phyloP scores from a whole-genome alignment of 1,284 basidiomycete species.

The Ganoderma boninense region DNA sequence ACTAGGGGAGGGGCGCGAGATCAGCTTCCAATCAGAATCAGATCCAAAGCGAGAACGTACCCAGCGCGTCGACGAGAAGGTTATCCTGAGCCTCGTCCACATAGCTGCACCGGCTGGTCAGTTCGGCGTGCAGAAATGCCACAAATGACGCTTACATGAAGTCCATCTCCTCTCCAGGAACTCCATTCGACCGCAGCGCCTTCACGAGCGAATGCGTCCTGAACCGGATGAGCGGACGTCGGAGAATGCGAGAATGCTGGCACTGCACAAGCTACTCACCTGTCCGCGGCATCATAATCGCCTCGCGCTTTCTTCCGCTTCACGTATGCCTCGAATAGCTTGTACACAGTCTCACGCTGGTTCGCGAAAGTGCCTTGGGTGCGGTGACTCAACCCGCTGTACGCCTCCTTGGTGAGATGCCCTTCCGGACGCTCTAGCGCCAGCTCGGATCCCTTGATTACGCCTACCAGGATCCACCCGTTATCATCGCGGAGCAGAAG shows the following conservation, averaged over 20 bases:
- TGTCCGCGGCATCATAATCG: conserved; percentile 71
- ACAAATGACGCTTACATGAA: conserved; percentile 53
- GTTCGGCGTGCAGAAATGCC: background rate
- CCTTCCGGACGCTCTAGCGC: conserved; percentile 46
- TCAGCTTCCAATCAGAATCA: background rate
- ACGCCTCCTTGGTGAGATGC: conserved; percentile 54
- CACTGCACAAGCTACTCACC: conserved; percentile 45
- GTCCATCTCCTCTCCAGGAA: conserved; percentile 57
- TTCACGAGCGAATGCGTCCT: conserved; percentile 63
- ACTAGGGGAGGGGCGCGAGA: conserved; percentile 49
- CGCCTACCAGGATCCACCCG: conserved; percentile 49
- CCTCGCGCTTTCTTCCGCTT: conserved; percentile 52
- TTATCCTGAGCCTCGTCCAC: conserved; percentile 82
- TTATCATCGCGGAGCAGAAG: background rate
- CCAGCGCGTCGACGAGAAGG: conserved; percentile 67
- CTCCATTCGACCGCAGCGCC: conserved; percentile 42
- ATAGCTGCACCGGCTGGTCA: conserved; percentile 52
- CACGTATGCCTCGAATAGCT: conserved; percentile 62
- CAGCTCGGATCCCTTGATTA: conserved; percentile 73
- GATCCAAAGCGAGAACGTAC: conserved; percentile 45
- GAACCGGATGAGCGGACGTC: background rate
- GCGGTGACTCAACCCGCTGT: conserved; percentile 57
- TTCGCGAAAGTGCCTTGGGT: conserved; percentile 62
- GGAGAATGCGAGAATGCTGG: background rate
- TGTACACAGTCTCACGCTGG: conserved; percentile 58